These are phyloP conservation scores for Pistacia atlantica DNA, from an alignment of 345 rosid species.

Conservation along the genomic window DNA sequence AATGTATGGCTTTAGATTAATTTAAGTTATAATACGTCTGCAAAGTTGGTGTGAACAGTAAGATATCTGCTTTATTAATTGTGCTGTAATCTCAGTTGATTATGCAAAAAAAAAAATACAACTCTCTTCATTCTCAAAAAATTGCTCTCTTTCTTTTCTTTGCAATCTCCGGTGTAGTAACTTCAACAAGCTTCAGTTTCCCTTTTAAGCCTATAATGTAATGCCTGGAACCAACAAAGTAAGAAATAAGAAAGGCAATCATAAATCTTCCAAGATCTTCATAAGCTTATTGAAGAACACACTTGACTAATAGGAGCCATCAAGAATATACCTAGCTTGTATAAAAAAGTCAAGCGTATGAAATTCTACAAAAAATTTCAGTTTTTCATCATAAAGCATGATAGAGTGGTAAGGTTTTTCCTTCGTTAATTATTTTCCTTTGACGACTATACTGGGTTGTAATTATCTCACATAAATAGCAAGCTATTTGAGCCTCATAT, in stretches of 20 bases:
- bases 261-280: neutral
- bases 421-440: neutral
- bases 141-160: too few species aligned
- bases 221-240: constrained; percentile 45
- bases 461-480: too few species aligned
- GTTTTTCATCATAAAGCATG: neutral
- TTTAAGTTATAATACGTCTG: too few species aligned
- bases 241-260: neutral
- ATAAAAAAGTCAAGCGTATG: neutral
- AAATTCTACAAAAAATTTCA: neutral
- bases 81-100: too few species aligned
- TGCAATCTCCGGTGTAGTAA: too few species aligned
- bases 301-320: neutral
- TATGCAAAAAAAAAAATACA: too few species aligned
- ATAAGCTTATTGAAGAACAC: neutral
- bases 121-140: too few species aligned
- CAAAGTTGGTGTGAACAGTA: too few species aligned
- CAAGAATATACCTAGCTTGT: neutral
- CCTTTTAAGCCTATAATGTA: constrained; percentile 50
- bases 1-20: too few species aligned
- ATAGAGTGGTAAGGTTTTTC: neutral
- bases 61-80: too few species aligned
- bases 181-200: constrained; percentile 32
- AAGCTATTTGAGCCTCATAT: too few species aligned
- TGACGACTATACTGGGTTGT: too few species aligned